A percentile compares a stretch with the other conserved stretches of the same genome.
phyloP scores from a whole-genome alignment of 2,329 filamentous ascomycete genomes.

The Hirsutella minnesotensis region DNA sequence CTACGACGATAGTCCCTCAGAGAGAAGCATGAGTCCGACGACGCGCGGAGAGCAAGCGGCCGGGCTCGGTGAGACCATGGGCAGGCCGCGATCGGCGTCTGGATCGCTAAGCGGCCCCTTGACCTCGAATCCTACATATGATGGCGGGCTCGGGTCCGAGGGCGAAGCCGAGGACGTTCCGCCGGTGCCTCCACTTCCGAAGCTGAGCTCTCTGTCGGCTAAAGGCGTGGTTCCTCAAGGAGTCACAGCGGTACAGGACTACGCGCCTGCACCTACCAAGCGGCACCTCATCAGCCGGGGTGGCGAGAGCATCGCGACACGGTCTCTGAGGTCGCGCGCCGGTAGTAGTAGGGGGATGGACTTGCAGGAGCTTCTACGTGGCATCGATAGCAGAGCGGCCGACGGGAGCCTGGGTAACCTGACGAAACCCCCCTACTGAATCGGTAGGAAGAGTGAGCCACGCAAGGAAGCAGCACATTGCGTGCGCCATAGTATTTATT shows the following conservation, averaged over 20 bases:
- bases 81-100: slow-evolving; percentile 18
- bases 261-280: slow-evolving; percentile 16
- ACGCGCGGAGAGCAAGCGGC: slow-evolving; percentile 17
- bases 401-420: slow-evolving; percentile 34
- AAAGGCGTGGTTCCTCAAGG: slow-evolving; percentile 15
- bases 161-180: slow-evolving; percentile 30
- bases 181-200: slow-evolving; percentile 44
- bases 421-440: slow-evolving; percentile 37
- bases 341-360: slow-evolving; percentile 27
- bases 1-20: slow-evolving; percentile 56
- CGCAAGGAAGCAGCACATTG: background rate
- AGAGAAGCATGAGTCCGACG: slow-evolving; percentile 46
- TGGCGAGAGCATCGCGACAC: slow-evolving; percentile 23
- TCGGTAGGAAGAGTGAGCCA: background rate
- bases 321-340: slow-evolving; percentile 20
- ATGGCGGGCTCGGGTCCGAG: slow-evolving; percentile 15
- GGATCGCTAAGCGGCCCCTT: slow-evolving; percentile 27
- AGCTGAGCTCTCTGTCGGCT: slow-evolving; percentile 17
- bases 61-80: slow-evolving; percentile 16
- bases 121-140: slow-evolving; percentile 28
- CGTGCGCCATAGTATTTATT: background rate
- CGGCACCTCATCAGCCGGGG: slow-evolving; percentile 30
- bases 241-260: slow-evolving; percentile 22
- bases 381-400: slow-evolving; percentile 35
- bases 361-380: slow-evolving; percentile 34